These are phyloP conservation scores for Priceomyces castillae DNA, from an alignment of 805 yeast species.

Conservation along the genomic window DNA sequence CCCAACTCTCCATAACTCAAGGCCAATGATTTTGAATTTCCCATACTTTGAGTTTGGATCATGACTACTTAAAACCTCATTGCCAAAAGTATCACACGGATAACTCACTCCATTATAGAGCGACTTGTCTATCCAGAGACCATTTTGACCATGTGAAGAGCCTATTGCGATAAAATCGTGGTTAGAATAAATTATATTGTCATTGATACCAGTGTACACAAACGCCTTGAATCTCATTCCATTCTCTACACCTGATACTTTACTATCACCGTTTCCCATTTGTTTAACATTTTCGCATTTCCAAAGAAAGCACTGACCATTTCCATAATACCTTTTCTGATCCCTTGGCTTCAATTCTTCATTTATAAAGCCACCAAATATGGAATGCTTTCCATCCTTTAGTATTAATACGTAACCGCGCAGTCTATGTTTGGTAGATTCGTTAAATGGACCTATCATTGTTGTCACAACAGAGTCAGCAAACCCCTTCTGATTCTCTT, in stretches of 20 bases:
- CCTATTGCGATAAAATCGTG: conserved; percentile 79
- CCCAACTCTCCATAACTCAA: conserved; percentile 85
- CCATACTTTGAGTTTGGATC: conserved; percentile 35
- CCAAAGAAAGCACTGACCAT: conserved; percentile 95
- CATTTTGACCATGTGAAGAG: conserved; percentile 90
- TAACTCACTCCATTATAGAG: conserved; percentile 75
- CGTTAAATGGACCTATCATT: conserved; percentile 24
- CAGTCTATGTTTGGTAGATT: conserved; percentile 25
- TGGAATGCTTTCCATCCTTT: conserved; percentile 57
- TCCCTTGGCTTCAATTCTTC: conserved; percentile 72
- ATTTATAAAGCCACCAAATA: conserved; percentile 79
- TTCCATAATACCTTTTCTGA: conserved; percentile 76
- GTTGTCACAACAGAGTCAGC: conserved; percentile 33
- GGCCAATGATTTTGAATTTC: conserved; percentile 69
- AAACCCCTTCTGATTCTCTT: conserved; percentile 27
- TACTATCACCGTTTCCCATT: background rate
- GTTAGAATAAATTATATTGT: conserved; percentile 80
- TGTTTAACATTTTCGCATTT: conserved; percentile 43
- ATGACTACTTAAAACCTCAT: conserved; percentile 58
- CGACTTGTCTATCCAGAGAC: conserved; percentile 80
- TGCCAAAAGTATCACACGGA: conserved; percentile 82
- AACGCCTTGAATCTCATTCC: conserved; percentile 63
- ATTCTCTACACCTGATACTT: background rate
- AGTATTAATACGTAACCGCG: conserved; percentile 75
- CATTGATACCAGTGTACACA: conserved; percentile 86